Evolutionary conservation across 257 asterid species (phyloP).

Genomic region (Cruciata laevipes): DNA sequence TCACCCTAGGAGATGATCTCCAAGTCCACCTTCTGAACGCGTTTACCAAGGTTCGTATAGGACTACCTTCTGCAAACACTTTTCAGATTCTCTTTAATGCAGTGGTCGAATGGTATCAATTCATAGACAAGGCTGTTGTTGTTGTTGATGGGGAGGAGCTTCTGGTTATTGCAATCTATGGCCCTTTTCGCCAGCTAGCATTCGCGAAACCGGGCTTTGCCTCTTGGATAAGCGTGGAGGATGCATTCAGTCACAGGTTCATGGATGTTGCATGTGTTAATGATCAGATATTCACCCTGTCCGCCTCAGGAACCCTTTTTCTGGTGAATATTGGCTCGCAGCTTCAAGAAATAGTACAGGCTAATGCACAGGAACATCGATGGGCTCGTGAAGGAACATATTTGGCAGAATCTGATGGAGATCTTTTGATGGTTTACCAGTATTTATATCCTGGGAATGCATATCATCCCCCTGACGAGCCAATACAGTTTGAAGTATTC

Average conservation of each 20-base stretch:
- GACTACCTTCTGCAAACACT: conserved; percentile 17
- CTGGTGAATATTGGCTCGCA: conserved; percentile 8
- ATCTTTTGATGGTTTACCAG: conserved; percentile 17
- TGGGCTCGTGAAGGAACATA: conserved; percentile 8
- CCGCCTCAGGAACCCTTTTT: conserved; percentile 17
- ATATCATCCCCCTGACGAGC: neutral
- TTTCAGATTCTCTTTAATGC: neutral
- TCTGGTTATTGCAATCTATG: conserved; percentile 14
- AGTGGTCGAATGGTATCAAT: conserved; percentile 11
- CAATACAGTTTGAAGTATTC: conserved; percentile 16
- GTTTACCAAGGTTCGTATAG: too few species aligned
- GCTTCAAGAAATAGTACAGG: neutral
- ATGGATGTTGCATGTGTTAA: conserved; percentile 17
- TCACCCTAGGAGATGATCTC: conserved; percentile 12
- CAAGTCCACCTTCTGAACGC: conserved; percentile 22
- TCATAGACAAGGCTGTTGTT: conserved; percentile 19
- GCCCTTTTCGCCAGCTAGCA: conserved; percentile 14
- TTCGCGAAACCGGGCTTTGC: conserved; percentile 20
- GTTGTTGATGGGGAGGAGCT: neutral
- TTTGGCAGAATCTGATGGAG: conserved; percentile 25
- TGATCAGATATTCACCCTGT: too few species aligned
- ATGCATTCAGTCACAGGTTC: conserved; percentile 1
- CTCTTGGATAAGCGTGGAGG: conserved; percentile 13
- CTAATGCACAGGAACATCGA: conserved; percentile 12
- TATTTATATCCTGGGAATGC: neutral